Evolutionary conservation across 2,329 filamentous ascomycete species (phyloP), one percentile per base, ranked within the genome.

Genomic region (Fusarium zealandicum): DNA sequence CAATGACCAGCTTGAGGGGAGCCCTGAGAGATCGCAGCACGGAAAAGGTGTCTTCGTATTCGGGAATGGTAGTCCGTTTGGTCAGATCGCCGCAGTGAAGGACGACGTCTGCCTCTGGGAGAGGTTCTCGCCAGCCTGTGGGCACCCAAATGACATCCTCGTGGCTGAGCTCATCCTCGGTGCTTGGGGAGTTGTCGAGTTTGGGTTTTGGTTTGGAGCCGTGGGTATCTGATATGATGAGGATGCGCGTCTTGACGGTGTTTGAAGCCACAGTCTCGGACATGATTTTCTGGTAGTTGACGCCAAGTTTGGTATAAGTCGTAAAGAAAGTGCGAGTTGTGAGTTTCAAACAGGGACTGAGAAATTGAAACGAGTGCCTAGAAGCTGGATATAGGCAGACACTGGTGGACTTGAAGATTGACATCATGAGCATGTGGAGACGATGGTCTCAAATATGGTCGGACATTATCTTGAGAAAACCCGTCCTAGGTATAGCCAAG

Each of bases 71-170:
- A 3, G 76, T 79, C 7, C 69, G 68, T 1, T 74, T 67, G 1
- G 80, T 83, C 3, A 84, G 69, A 49, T 84, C 80, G 36, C 82
- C 82, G 55, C 80, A 83, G 70, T 82, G 79, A 3, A 83, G 74
- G 10, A 72, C 76, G 4, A 83, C 76, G 54, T 85, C 82, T 25
- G 73, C 75, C 13, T 70, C 62, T 3, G 73, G 65, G 0, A 71
- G 54, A 6, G 73, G 69, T 13, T 64, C 47, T 28, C 70, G 67
- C 57, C 64, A 75, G 35, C 69, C 71, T 1, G 70, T 68, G n/a
- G 38, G 43, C n/a, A 45, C 40, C 37, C 30, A 36, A 17, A 18
- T 42, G 30, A 60, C 39, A n/a, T 62, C 57, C 2, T 48, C 43
- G 3, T 54, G 43, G 32, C 28, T 51, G 41, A 70, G 60, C 20